Conservation (phyloP, 441 rosid genomes). For the Pelargonium citronellum region DNA sequence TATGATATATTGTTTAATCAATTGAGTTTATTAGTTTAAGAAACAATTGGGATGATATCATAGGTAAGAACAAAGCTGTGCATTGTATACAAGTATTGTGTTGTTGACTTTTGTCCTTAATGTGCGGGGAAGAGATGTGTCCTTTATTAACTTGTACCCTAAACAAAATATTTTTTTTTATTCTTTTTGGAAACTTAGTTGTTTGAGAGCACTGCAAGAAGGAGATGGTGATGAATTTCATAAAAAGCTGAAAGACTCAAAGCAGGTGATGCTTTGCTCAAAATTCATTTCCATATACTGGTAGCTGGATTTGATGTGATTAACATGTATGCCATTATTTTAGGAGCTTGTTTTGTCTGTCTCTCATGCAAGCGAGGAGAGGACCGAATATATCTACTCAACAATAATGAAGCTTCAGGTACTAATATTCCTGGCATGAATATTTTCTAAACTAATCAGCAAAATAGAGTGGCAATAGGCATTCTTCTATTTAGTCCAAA, state of each 20-base stretch:
- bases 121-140: background rate
- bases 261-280: conserved; percentile 51
- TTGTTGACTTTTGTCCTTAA: background rate
- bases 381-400: conserved; percentile 81
- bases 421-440: conserved; percentile 15
- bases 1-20: too few relatives aligned
- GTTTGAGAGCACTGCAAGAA: conserved; percentile 82
- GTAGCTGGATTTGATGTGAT: conserved; percentile 19
- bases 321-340: conserved; percentile 19
- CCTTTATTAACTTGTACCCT: background rate
- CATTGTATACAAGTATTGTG: background rate
- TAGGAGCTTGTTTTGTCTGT: conserved; percentile 79
- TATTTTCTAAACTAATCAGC: conserved; percentile 11
- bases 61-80: background rate
- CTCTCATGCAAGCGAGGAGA: conserved; percentile 81
- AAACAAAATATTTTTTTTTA: conserved; percentile 7
- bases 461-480: background rate
- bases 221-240: conserved; percentile 70
- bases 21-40: background rate
- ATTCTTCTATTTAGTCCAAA: background rate
- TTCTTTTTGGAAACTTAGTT: conserved; percentile 44
- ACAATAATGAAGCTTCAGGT: conserved; percentile 88
- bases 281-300: conserved; percentile 10
- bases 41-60: background rate
- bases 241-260: conserved; percentile 52